These are phyloP conservation scores for Lathyrus aphaca DNA, from an alignment of 306 rosid species.

Conservation along the genomic window DNA sequence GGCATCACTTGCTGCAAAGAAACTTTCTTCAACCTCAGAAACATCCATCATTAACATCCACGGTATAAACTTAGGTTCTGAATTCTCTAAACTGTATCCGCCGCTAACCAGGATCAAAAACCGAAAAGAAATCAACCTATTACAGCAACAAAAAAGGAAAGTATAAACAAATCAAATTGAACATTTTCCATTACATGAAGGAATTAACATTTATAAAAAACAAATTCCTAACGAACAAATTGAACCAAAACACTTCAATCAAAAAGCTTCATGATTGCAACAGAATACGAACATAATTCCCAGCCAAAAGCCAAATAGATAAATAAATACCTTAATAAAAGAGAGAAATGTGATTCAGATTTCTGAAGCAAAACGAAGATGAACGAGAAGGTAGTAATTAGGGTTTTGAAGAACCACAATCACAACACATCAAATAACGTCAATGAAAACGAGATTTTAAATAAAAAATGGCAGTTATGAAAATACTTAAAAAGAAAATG, in stretches of 20 bases:
- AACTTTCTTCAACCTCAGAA: slow-evolving; percentile 75
- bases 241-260: slow-evolving; percentile 30
- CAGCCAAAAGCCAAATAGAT: slow-evolving; percentile 10
- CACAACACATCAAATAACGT: background rate
- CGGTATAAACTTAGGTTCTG: slow-evolving; percentile 27
- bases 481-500: no score
- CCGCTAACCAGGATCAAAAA: slow-evolving; percentile 26
- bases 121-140: slow-evolving; percentile 30
- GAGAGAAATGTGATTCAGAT: slow-evolving; percentile 26
- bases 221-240: background rate
- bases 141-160: slow-evolving; percentile 21
- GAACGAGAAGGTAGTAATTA: slow-evolving; percentile 33
- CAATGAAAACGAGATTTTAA: slow-evolving; percentile 42
- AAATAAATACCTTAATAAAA: background rate
- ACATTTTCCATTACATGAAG: slow-evolving; percentile 31
- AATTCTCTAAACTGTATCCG: slow-evolving; percentile 51
- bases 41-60: slow-evolving; percentile 68
- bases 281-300: slow-evolving; percentile 27
- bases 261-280: background rate
- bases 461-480: no score
- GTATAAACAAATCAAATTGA: slow-evolving; percentile 33
- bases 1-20: slow-evolving; percentile 82
- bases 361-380: slow-evolving; percentile 6
- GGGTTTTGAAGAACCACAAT: slow-evolving; percentile 54
- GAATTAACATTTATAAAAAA: background rate